phyloP scores from a whole-genome alignment of 352 stramenopile genomes.

The Aphanomyces euteiches region DNA sequence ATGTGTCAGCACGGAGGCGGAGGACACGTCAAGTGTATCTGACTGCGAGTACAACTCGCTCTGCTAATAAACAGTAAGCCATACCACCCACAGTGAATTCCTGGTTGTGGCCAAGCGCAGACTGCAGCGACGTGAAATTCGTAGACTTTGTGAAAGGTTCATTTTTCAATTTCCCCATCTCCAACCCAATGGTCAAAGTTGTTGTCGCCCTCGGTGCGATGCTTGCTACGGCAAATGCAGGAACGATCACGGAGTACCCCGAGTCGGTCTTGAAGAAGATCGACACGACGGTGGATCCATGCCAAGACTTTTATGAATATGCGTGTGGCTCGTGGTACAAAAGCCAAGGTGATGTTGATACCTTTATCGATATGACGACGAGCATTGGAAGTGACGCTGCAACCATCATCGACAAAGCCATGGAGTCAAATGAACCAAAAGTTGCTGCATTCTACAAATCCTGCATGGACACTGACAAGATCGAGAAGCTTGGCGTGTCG shows the following conservation, averaged over 20 bases:
- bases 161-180: neutral
- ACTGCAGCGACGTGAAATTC: no score
- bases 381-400: conserved; percentile 49
- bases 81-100: no score
- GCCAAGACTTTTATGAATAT: neutral
- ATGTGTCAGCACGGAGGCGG: no score
- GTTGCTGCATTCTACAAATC: conserved; percentile 58
- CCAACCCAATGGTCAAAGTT: conserved; percentile 2
- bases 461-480: conserved; percentile 44
- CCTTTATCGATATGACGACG: conserved; percentile 50
- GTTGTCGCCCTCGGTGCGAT: neutral
- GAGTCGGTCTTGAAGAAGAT: neutral
- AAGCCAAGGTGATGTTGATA: conserved; percentile 44
- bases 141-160: no score
- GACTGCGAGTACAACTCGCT: no score
- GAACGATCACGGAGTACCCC: neutral
- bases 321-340: conserved; percentile 66
- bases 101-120: no score
- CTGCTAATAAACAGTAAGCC: no score
- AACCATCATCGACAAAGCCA: conserved; percentile 48
- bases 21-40: no score
- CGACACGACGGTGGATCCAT: neutral
- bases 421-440: conserved; percentile 43
- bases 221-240: neutral
- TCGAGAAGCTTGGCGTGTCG: conserved; percentile 40